phyloP scores from a whole-genome alignment of 139 green algal genomes.

The Volvox africanus region DNA sequence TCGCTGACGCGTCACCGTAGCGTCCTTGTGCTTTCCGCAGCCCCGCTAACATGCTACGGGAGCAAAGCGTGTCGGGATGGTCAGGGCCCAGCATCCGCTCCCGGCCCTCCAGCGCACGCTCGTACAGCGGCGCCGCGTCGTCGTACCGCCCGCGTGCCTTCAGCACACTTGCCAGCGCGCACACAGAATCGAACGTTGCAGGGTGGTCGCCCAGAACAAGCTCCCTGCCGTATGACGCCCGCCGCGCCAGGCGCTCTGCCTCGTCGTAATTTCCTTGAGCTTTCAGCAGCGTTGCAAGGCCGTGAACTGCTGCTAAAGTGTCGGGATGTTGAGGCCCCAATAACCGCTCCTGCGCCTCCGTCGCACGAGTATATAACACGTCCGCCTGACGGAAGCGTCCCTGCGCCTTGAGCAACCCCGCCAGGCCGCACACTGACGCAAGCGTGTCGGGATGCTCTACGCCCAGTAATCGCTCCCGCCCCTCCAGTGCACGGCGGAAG shows the following conservation, averaged over 20 bases:
- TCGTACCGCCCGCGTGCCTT: neutral
- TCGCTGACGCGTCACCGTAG: neutral
- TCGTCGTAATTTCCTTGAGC: slow-evolving; percentile 3
- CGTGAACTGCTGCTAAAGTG: neutral
- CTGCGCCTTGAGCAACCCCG: neutral
- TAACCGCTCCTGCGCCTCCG: neutral
- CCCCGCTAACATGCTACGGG: neutral
- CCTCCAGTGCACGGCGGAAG: neutral
- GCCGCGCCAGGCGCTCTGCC: neutral
- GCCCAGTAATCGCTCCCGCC: neutral
- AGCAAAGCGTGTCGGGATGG: neutral
- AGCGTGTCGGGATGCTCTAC: slow-evolving; percentile 5
- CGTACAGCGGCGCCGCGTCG: neutral
- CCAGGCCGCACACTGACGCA: neutral
- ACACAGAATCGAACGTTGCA: neutral
- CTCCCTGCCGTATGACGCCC: neutral
- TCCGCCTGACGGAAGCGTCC: neutral
- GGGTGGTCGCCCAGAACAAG: neutral
- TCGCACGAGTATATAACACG: neutral
- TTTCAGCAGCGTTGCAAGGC: neutral
- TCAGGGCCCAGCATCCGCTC: neutral
- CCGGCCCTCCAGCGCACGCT: neutral
- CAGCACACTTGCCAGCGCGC: neutral
- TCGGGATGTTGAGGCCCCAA: slow-evolving; percentile 10
- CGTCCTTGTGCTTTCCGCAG: neutral